Base-by-base conservation (phyloP, 2,329 filamentous ascomycete species). In the Rhytidhysteron rufulum region DNA sequence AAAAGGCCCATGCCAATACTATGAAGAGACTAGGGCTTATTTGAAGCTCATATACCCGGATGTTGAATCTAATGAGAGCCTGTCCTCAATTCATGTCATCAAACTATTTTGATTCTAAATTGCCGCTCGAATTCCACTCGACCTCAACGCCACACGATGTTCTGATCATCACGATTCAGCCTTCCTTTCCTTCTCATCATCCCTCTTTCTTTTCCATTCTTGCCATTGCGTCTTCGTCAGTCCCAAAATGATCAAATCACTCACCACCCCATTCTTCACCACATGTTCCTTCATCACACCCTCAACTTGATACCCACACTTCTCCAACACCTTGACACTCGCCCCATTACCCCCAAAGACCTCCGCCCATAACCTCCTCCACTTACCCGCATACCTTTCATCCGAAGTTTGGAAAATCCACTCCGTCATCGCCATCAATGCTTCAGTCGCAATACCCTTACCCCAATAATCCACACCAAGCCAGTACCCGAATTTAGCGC, bases 401-500 rank as follows among this genome's bases (percentile, higher is more conserved):
- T n/a, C n/a, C n/a, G n/a, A n/a, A n/a, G n/a, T n/a, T 39, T 39
- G 16, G 21, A 68, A 71, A 2, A 44, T 44, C 63, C 63, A 70
- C 13, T 45, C 42, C 13, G 61, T 57, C 32, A 68, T 60, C 5
- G 49, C 62, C 10, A 44, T 45, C n/a, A 67, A 39, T 15, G 56
- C 57, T 39, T 59, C 60, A 1, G 50, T 60, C 48, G 55, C 58
- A 21, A 63, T 49, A 3, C 62, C 62, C 31, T 49, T 45, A 1
- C 67, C 65, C 64, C 63, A 65, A 25, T 53, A 53, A 21, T 45
- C 43, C 39, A 66, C 62, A 13, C 56, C 60, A 9, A 71, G 41
- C 69, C 69, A 72, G 49, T 67, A 71, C 8, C 68, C 68, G 1
- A 71, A 35, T 41, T 69, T 65, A 1, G 61, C 68, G 1, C 52